A percentile compares a stretch with the other conserved stretches of the same genome.
Conservation (phyloP, 176 grass and related monocot species). For the Oryza rufipogon region DNA sequence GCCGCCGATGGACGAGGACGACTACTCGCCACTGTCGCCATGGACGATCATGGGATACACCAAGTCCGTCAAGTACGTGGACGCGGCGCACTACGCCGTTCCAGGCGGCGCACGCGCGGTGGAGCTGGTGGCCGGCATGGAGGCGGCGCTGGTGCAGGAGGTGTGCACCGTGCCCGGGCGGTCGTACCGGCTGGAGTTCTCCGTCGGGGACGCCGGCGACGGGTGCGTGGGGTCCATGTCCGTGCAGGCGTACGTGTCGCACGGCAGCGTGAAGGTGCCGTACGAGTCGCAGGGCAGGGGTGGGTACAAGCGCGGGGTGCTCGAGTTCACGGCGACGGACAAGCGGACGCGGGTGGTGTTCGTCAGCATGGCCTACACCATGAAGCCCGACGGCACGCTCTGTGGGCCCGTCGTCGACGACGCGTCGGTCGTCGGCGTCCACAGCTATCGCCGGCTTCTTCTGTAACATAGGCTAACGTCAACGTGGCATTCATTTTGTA, state of each 20-base stretch:
- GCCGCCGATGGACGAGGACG: constrained; percentile 64
- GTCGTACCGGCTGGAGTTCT: constrained; percentile 55
- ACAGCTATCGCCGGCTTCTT: constrained; percentile 26
- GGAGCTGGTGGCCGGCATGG: constrained; percentile 59
- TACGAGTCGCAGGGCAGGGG: constrained; percentile 53
- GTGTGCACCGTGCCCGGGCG: constrained; percentile 46
- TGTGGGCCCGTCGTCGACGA: constrained; percentile 66
- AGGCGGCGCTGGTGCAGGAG: constrained; percentile 65
- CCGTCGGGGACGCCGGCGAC: constrained; percentile 53
- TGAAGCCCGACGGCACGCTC: constrained; percentile 59
- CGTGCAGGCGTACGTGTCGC: constrained; percentile 50
- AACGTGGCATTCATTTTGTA: background rate
- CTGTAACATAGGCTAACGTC: background rate
- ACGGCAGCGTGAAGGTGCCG: constrained; percentile 32
- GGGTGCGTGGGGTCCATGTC: constrained; percentile 51
- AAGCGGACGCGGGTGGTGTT: constrained; percentile 55
- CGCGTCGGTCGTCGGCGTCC: constrained; percentile 36
- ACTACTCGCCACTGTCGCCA: constrained; percentile 53
- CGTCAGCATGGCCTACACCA: constrained; percentile 47
- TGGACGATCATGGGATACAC: constrained; percentile 58
- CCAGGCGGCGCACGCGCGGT: constrained; percentile 60
- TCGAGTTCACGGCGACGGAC: constrained; percentile 50
- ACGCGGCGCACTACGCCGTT: constrained; percentile 60
- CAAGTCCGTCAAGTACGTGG: constrained; percentile 65
- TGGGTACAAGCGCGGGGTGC: constrained; percentile 43